Percentiles rank a stretch among this genome's conserved stretches.
phyloP scores from a whole-genome alignment of 129 eudicot species.

The Mikania micrantha region DNA sequence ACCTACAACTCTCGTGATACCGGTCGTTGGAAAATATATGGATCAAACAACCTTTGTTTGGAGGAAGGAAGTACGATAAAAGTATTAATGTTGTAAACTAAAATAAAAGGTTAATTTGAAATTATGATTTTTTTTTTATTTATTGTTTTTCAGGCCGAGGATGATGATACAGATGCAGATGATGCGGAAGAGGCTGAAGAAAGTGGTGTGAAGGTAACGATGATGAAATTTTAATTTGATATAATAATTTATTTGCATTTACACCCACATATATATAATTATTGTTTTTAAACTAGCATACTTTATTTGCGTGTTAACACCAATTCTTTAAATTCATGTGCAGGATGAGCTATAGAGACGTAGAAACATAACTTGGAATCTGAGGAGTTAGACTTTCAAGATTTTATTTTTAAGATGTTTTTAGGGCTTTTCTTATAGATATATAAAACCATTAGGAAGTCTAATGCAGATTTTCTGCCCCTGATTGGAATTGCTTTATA shows the following conservation, averaged over 20 bases:
- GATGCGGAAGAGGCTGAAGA: conserved; percentile 33
- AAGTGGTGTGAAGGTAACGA: conserved; percentile 30
- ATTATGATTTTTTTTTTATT: background rate
- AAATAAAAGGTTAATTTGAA: no score
- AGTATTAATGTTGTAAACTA: no score
- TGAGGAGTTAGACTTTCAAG: conserved; percentile 1
- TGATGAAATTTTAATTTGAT: background rate
- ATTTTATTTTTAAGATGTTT: background rate
- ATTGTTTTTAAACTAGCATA: no score
- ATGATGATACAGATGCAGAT: conserved; percentile 42
- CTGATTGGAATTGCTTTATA: conserved; percentile 1
- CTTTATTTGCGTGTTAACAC: background rate
- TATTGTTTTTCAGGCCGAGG: conserved; percentile 40
- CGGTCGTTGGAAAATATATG: no score
- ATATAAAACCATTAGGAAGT: conserved; percentile 9
- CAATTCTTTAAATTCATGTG: background rate
- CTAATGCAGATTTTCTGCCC: conserved; percentile 10
- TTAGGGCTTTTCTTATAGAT: conserved; percentile 2
- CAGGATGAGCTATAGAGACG: conserved; percentile 63
- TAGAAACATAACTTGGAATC: background rate
- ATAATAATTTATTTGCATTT: background rate
- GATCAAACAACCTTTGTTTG: background rate
- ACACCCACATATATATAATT: no score
- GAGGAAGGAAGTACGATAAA: background rate
- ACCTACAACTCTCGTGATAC: no score